Evolutionary conservation across 2,329 filamentous ascomycete genomes (phyloP).

Genomic region (Fusarium nanum): DNA sequence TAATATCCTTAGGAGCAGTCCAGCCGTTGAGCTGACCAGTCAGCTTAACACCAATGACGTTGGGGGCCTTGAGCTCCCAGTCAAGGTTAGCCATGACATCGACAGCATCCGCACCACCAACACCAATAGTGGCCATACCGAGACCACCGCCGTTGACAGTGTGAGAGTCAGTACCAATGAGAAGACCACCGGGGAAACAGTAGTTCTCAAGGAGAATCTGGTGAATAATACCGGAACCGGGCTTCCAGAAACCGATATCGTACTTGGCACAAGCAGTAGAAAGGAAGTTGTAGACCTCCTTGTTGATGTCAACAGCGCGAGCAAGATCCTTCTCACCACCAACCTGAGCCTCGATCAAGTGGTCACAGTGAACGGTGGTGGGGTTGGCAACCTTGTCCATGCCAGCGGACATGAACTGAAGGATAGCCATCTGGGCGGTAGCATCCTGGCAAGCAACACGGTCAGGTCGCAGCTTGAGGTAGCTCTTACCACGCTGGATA

Average conservation of each 20-base stretch:
- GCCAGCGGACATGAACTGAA: conserved; percentile 99
- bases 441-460: conserved; percentile 99
- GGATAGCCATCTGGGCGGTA: conserved; percentile 98
- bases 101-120: conserved; percentile 97
- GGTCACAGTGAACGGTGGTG: conserved; percentile 96
- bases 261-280: conserved; percentile 96
- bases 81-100: conserved; percentile 98
- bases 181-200: conserved; percentile 96
- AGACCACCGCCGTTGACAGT: conserved; percentile 97
- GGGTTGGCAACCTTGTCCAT: conserved; percentile 96
- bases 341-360: conserved; percentile 97
- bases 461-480: conserved; percentile 96
- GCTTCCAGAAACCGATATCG: conserved; percentile 99
- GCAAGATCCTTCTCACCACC: conserved; percentile 94
- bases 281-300: conserved; percentile 99
- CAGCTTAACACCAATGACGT: conserved; percentile 95
- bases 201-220: conserved; percentile 99
- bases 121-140: conserved; percentile 93
- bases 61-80: conserved; percentile 98
- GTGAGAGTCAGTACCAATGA: conserved; percentile 98
- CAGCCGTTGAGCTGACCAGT: conserved; percentile 91
- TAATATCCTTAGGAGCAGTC: conserved; percentile 96
- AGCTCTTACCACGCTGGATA: conserved; percentile 93
- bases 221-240: conserved; percentile 98
- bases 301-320: conserved; percentile 93